phyloP scores from a whole-genome alignment of 176 grass and related monocot genomes.

The Tillandsia fasciculata region DNA sequence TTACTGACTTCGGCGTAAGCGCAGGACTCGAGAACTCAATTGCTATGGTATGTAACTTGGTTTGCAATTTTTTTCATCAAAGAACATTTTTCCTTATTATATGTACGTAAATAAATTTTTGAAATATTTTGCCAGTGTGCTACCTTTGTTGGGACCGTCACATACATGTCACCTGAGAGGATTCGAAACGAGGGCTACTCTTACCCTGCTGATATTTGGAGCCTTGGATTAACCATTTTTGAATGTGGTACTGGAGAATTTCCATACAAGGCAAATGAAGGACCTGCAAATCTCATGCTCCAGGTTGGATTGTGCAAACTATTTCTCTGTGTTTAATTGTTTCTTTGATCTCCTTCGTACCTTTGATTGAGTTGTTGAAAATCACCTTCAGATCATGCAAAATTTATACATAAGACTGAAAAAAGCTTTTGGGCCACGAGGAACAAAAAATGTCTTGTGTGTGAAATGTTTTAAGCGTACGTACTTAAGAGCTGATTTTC shows the following conservation, averaged over 20 bases:
- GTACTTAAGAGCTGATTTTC: too few relatives aligned
- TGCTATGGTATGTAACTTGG: conserved; percentile 77
- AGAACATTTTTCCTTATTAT: not conserved
- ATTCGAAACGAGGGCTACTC: conserved; percentile 91
- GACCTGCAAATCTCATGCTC: conserved; percentile 88
- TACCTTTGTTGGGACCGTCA: conserved; percentile 93
- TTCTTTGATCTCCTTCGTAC: not conserved
- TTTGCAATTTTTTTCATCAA: not conserved
- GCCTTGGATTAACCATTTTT: conserved; percentile 79
- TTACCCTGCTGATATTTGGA: conserved; percentile 96
- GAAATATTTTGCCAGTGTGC: conserved; percentile 71
- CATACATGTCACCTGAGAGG: conserved; percentile 98
- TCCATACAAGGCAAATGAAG: conserved; percentile 84
- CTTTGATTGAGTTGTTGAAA: not conserved
- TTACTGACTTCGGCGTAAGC: conserved; percentile 90
- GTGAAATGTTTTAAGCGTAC: too few relatives aligned
- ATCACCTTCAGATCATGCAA: not conserved
- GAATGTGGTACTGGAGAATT: conserved; percentile 96
- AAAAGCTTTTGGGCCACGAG: not conserved
- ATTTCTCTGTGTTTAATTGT: conserved; percentile 1
- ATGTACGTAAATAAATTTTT: conserved; percentile 1
- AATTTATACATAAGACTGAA: not conserved
- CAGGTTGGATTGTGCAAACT: conserved; percentile 39
- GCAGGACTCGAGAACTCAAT: conserved; percentile 87
- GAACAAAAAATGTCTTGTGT: too few relatives aligned